These are phyloP conservation scores for Neofusicoccum ribis DNA, from an alignment of 2,329 filamentous ascomycete species.

Conservation along the genomic window DNA sequence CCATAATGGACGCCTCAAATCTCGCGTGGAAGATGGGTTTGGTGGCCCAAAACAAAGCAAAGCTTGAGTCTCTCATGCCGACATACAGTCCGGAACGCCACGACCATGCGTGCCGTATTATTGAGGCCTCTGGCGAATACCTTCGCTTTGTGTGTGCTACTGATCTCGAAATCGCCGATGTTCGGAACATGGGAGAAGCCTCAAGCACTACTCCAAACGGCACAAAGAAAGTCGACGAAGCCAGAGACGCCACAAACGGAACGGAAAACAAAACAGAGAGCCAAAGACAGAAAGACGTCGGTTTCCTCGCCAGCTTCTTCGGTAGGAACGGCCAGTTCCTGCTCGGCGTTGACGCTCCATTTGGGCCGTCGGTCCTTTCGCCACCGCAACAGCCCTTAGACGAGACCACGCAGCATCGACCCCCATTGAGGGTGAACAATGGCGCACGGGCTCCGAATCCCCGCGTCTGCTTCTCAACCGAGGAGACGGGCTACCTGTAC, in stretches of 20 bases:
- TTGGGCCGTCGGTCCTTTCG: slow-evolving; percentile 20
- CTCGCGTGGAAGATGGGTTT: slow-evolving; percentile 40
- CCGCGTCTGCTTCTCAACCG: slow-evolving; percentile 27
- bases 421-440: slow-evolving; percentile 24
- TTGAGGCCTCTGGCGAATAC: slow-evolving; percentile 26
- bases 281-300: slow-evolving; percentile 20
- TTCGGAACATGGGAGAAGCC: slow-evolving; percentile 17
- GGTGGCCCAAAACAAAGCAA: slow-evolving; percentile 24
- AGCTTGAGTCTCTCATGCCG: slow-evolving; percentile 27
- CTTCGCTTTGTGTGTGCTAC: slow-evolving; percentile 31
- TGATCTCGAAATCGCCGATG: slow-evolving; percentile 24
- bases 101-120: slow-evolving; percentile 25
- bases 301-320: slow-evolving; percentile 30
- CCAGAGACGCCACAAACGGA: background rate
- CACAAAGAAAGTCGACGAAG: too few species aligned
- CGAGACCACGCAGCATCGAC: background rate
- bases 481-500: slow-evolving; percentile 34
- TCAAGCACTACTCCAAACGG: background rate
- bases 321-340: slow-evolving; percentile 29
- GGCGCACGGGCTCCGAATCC: slow-evolving; percentile 36
- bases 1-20: slow-evolving; percentile 39
- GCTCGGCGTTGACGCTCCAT: slow-evolving; percentile 30
- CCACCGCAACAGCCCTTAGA: background rate
- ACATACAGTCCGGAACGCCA: slow-evolving; percentile 36
- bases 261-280: background rate